A percentile compares a stretch with the other conserved stretches of the same genome.
Conservation (phyloP, 345 rosid species). For the Schrenkiella parvula region DNA sequence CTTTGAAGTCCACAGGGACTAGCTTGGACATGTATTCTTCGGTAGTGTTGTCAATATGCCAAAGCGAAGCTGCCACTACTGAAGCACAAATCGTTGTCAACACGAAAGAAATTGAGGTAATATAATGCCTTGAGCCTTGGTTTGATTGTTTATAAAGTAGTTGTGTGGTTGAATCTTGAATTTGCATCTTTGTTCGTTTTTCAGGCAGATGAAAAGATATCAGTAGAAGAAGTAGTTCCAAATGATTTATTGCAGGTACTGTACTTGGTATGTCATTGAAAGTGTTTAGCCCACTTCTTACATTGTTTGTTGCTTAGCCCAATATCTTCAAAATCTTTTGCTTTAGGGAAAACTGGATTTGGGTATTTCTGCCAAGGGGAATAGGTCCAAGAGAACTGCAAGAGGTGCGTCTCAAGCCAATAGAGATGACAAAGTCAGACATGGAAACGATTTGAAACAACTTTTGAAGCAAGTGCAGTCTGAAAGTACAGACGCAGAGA, state of each 20-base stretch:
- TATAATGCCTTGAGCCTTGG: not conserved
- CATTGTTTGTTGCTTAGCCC: not conserved
- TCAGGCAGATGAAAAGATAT: slow-evolving; percentile 26
- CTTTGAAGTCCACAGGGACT: slow-evolving; percentile 38
- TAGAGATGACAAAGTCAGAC: slow-evolving; percentile 9
- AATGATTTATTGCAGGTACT: slow-evolving; percentile 23
- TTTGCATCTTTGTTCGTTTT: slow-evolving; percentile 13
- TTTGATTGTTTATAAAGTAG: not conserved
- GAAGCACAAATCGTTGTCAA: slow-evolving; percentile 25
- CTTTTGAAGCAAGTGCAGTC: slow-evolving; percentile 23
- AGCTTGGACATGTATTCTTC: slow-evolving; percentile 57
- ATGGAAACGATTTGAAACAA: slow-evolving; percentile 11
- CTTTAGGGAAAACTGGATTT: slow-evolving; percentile 10
- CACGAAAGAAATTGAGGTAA: slow-evolving; percentile 47
- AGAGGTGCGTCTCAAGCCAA: not conserved
- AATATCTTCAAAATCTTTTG: slow-evolving; percentile 25
- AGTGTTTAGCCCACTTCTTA: not conserved
- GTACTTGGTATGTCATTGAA: not conserved
- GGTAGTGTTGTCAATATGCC: slow-evolving; percentile 48
- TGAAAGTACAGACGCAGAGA: slow-evolving; percentile 38
- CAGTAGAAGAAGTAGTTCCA: slow-evolving; percentile 13
- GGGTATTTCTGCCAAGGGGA: slow-evolving; percentile 16
- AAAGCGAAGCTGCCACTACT: slow-evolving; percentile 25
- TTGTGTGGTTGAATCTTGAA: slow-evolving; percentile 23
- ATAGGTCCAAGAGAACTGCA: slow-evolving; percentile 18